Conservation (phyloP, 2,329 filamentous ascomycete genomes). For the Ceratocystis colombiana region DNA sequence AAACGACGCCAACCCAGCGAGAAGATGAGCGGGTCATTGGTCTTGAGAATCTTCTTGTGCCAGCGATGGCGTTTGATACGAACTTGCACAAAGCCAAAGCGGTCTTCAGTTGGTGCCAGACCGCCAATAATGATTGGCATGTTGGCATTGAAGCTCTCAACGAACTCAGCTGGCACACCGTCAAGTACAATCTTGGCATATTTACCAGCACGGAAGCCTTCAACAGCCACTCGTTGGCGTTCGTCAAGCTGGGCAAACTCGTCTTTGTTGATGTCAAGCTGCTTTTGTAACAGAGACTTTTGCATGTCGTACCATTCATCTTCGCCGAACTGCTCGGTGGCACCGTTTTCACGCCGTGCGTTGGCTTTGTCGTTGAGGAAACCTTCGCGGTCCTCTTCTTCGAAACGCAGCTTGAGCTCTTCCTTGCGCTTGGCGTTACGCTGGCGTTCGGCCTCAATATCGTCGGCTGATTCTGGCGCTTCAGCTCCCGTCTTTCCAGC, state of each 20-base stretch:
- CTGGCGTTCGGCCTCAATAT: conserved; percentile 77
- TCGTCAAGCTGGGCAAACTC: conserved; percentile 87
- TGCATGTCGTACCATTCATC: conserved; percentile 98
- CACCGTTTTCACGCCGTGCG: conserved; percentile 57
- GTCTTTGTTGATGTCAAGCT: conserved; percentile 89
- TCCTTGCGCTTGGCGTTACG: conserved; percentile 88
- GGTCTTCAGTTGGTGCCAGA: conserved; percentile 84
- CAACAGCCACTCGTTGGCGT: conserved; percentile 67
- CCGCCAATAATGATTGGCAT: conserved; percentile 83
- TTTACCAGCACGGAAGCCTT: conserved; percentile 83
- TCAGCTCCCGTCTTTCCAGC: conserved; percentile 31
- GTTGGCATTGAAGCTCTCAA: conserved; percentile 66
- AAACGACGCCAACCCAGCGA: conserved; percentile 94
- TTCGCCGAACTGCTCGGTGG: conserved; percentile 76
- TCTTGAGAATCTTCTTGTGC: conserved; percentile 99
- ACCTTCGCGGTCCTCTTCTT: conserved; percentile 95
- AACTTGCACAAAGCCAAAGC: conserved; percentile 90
- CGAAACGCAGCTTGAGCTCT: conserved; percentile 86
- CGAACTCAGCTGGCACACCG: conserved; percentile 83
- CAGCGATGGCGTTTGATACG: conserved; percentile 95
- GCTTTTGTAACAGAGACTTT: conserved; percentile 89
- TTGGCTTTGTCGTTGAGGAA: conserved; percentile 82
- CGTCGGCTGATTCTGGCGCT: conserved; percentile 36
- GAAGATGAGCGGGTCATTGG: conserved; percentile 93
- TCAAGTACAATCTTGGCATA: conserved; percentile 88